phyloP scores from a whole-genome alignment of 768 basidiomycete species.

The Kondoa malvinella region DNA sequence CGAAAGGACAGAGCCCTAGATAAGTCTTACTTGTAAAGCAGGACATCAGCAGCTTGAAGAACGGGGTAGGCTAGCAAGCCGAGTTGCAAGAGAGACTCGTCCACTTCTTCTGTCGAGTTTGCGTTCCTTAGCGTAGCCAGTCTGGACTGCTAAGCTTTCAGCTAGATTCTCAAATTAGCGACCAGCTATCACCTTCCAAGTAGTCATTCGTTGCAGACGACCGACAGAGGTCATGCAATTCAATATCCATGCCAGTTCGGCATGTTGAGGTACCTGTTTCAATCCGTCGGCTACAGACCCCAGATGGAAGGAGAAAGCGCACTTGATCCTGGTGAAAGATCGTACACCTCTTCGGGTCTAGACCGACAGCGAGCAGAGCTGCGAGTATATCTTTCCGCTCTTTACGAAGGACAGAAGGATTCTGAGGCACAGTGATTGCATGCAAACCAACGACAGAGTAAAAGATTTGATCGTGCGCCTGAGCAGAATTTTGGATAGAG shows the following conservation, averaged over 20 bases:
- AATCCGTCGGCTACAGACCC: slow-evolving; percentile 5
- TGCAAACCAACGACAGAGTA: slow-evolving; percentile 90
- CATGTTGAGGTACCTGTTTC: slow-evolving; percentile 60
- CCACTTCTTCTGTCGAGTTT: slow-evolving; percentile 54
- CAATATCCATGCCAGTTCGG: slow-evolving; percentile 77
- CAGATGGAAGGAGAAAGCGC: slow-evolving; percentile 1
- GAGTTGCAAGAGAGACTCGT: slow-evolving; percentile 62
- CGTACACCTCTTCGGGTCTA: slow-evolving; percentile 56
- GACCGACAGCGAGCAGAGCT: slow-evolving; percentile 62
- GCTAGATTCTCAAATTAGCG: neutral
- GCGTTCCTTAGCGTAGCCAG: slow-evolving; percentile 58
- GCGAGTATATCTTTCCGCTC: slow-evolving; percentile 66
- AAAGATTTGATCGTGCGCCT: slow-evolving; percentile 42
- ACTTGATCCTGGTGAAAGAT: slow-evolving; percentile 84
- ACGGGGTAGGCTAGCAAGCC: slow-evolving; percentile 86
- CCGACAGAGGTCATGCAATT: slow-evolving; percentile 71
- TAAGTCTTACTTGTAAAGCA: slow-evolving; percentile 53
- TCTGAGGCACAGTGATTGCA: slow-evolving; percentile 78
- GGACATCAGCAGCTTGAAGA: slow-evolving; percentile 80
- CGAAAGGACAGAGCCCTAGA: neutral
- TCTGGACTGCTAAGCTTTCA: slow-evolving; percentile 41
- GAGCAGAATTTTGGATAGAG: slow-evolving; percentile 43
- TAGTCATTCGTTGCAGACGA: slow-evolving; percentile 74
- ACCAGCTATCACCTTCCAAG: slow-evolving; percentile 59
- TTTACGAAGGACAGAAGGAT: slow-evolving; percentile 45